Conservation (phyloP, 148 eudicot species). For the Diospyros kaki region DNA sequence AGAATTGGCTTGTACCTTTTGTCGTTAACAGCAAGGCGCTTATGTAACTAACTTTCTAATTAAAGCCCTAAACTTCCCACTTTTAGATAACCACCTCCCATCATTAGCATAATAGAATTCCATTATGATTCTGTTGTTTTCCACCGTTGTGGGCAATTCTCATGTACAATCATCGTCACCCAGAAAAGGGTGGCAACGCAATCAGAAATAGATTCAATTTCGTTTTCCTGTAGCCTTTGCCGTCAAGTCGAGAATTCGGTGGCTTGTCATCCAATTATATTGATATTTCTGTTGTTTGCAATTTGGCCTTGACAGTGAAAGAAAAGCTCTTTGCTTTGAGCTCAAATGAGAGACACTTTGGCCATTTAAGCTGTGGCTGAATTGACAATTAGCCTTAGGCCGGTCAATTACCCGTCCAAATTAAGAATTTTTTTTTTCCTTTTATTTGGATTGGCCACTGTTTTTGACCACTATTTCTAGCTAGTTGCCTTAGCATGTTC, state of each 20-base stretch:
- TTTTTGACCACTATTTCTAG: not conserved
- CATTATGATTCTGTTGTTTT: not conserved
- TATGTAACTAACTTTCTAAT: constrained; percentile 9
- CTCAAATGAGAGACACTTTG: not conserved
- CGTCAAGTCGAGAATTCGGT: not conserved
- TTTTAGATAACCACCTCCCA: too few relatives aligned
- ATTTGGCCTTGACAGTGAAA: not conserved
- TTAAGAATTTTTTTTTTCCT: not conserved
- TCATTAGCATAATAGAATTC: not conserved
- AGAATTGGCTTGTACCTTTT: constrained; percentile 8
- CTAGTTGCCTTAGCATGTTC: not conserved
- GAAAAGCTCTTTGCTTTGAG: not conserved
- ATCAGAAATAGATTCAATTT: not conserved
- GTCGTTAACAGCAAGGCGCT: not conserved
- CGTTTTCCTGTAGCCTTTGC: not conserved
- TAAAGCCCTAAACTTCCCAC: not conserved
- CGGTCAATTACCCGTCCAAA: not conserved
- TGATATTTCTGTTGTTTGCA: not conserved
- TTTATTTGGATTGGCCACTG: too few relatives aligned
- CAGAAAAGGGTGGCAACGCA: not conserved
- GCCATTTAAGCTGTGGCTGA: constrained; percentile 13
- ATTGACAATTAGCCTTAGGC: constrained; percentile 1
- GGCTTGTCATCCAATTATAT: not conserved
- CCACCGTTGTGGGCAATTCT: not conserved
- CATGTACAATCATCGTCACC: not conserved